phyloP scores from a whole-genome alignment of 805 yeast genomes.

The Martiniozyma abietophila region DNA sequence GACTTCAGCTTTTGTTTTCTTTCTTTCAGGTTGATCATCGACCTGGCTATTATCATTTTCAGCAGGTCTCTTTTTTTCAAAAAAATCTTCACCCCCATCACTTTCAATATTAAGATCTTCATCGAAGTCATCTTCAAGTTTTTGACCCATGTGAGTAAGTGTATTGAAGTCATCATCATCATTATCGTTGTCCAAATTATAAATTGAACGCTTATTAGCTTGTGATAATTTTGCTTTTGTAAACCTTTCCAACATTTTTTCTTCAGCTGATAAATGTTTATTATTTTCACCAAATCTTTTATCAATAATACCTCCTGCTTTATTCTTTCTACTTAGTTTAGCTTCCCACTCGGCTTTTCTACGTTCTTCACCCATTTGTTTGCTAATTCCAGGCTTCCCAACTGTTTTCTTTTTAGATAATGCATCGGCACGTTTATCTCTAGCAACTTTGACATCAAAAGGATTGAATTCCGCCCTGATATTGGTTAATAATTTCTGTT shows the following conservation, averaged over 20 bases:
- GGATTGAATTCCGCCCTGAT: constrained; percentile 85
- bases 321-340: constrained; percentile 53
- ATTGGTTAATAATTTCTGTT: constrained; percentile 40
- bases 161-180: constrained; percentile 26
- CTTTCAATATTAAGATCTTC: constrained; percentile 38
- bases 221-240: constrained; percentile 74
- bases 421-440: constrained; percentile 49
- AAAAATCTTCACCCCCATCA: constrained; percentile 25
- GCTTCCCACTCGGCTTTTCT: constrained; percentile 56
- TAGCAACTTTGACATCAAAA: constrained; percentile 68
- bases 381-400: constrained; percentile 62
- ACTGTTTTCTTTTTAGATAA: constrained; percentile 39
- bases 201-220: constrained; percentile 48
- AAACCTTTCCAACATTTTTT: constrained; percentile 91
- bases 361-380: constrained; percentile 59
- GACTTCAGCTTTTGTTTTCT: constrained; percentile 74
- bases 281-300: constrained; percentile 89
- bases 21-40: constrained; percentile 37
- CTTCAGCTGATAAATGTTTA: constrained; percentile 65
- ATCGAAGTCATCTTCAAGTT: constrained; percentile 46
- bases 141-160: constrained; percentile 48
- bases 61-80: constrained; percentile 26
- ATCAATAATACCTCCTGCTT: constrained; percentile 72
- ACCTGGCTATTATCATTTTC: constrained; percentile 21
- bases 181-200: constrained; percentile 66